Base-by-base conservation (phyloP, 805 yeast species). In the Candida corydali region DNA sequence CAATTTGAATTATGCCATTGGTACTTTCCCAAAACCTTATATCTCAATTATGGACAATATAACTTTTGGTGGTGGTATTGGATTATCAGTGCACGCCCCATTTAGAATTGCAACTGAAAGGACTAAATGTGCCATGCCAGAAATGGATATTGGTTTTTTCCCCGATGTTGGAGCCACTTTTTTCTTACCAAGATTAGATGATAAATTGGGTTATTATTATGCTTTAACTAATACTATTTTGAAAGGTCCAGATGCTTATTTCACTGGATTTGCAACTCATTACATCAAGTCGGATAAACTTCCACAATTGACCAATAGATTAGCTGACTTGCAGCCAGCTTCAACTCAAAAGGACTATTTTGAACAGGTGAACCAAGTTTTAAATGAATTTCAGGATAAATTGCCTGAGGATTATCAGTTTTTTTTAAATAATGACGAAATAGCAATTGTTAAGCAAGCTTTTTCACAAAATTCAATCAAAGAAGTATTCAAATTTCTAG, bases 11-110 rank as follows among this genome's bases (percentile, higher is more conserved):
- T 84, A 80, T 52, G 64, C 82, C 34, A 68, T 89, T 42, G 81
- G 95, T 8, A 80, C 91, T n/a, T 88, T 78, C 50, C 67, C 80
- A 40, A 91, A 88, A 65, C 98, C 98, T 1, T 73, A 85, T 42
- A 80, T 93, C n/a, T 70, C 95, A 0, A 52, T 87, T 26, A 81
- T 84, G 78, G 82, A 93, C 54, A 97, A 98, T 16, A 86, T 91
- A 50, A 86, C 91, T 18, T 87, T 93, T 95, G 98, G 98, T 38
- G 98, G 98, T 36, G 98, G 98, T 49, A 95, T 88, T 29, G 98
- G 98, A 4, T 65, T 93, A 30, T 73, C 91, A 0, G 82, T 86
- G 28, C 98, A 93, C 61, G 82, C 86, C 9, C 91, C 96, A 3
- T 91, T 91, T 70, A 78, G 98, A 54, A 67, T 93, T 26, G 95